Evolutionary conservation across 2,329 filamentous ascomycete genomes (phyloP).

Genomic region (Myriosclerotinia scirpicola): DNA sequence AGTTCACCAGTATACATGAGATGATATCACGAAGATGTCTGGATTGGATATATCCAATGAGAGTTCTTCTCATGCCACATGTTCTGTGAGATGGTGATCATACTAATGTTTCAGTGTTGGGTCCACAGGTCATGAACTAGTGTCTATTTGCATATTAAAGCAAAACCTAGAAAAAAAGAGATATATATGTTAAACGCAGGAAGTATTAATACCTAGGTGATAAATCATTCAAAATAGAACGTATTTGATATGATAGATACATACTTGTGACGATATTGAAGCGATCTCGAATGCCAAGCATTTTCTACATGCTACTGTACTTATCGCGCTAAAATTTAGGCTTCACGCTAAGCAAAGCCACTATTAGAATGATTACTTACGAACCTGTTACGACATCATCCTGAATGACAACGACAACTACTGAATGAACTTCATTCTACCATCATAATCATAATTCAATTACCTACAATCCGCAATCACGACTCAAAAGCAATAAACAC

Average conservation of each 20-base stretch:
- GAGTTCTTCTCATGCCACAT: neutral
- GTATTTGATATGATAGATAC: no score
- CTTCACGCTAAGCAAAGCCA: conserved; percentile 3
- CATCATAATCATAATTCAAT: neutral
- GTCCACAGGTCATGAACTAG: no score
- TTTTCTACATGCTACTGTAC: neutral
- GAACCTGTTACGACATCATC: conserved; percentile 12
- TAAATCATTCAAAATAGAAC: no score
- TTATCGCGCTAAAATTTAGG: neutral
- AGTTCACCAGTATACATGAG: neutral
- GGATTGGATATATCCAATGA: neutral
- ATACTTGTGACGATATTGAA: no score
- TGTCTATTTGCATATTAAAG: no score
- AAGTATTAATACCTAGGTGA: no score
- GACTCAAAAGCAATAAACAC: neutral
- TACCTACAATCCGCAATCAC: neutral
- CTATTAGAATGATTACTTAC: neutral
- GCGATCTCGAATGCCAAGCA: neutral
- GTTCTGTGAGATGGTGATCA: neutral
- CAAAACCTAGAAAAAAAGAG: no score
- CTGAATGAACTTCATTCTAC: neutral
- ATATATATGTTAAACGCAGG: no score
- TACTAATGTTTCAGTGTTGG: neutral
- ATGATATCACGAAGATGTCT: neutral
- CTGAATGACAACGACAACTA: conserved; percentile 5